Base-by-base conservation (phyloP, 176 grass and related monocot species). In the Ensete glaucum region DNA sequence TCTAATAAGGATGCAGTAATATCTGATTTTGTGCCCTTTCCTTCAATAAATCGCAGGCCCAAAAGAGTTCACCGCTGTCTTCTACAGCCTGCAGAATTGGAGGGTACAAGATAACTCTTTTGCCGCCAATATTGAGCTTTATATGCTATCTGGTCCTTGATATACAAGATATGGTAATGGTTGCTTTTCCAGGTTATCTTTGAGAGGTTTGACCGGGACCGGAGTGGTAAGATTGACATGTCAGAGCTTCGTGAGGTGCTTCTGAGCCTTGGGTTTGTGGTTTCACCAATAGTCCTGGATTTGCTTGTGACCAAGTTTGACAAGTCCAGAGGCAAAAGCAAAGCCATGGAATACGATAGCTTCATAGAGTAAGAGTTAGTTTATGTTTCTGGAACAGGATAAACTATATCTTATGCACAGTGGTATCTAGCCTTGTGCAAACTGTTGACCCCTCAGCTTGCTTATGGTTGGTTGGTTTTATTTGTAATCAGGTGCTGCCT, bases 51-150 rank as follows among this genome's bases (percentile, higher is more conserved):
- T 78, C 87, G 54, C 73, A 93, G 90, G 94, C 4, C 94, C 90
- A 73, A 93, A 98, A 86, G 94, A 93, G 73, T 98, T 98, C 64
- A 87, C 69, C 54, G 80, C 84, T 62, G 88, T 98, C 71, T 98
- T 98, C 74, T 91, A 89, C 82, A 93, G 94, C 83, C 94, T 98
- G 85, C 94, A 98, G 81, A 93, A 79, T 67, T 98, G 94, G 94
- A 93, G 94, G 81, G 94, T 98, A 78, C 74, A 85, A 73, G 64
- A 63, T 25, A 17, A 62, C 60, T 51, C 14, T 73, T 83, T 62
- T 24, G 52, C 20, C 55, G 2, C 73, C 14, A 17, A 10, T 27
- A 26, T 43, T 50, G 15, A 1, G 83, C 15, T 16, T 21, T 59
- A 16, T 24, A 1, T 29, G 4, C 52, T 74, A 55, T 34, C 73